A percentile compares a stretch with the other conserved stretches of the same genome.
These are phyloP conservation scores for Torrubiellomyces zombiae DNA, from an alignment of 2,329 filamentous ascomycete species.

Conservation along the genomic window DNA sequence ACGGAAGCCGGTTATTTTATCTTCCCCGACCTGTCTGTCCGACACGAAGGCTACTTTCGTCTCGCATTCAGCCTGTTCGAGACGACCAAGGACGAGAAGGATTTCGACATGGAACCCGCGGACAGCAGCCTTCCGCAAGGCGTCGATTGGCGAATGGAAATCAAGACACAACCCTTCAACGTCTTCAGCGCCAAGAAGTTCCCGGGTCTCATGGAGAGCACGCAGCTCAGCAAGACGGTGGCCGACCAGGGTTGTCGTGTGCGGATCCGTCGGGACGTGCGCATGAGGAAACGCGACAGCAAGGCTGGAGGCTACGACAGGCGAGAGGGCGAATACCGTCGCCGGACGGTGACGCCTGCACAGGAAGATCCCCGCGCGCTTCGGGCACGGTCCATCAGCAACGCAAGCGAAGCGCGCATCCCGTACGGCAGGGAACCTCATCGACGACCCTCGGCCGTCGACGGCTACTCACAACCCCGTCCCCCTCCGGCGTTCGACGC, in stretches of 20 bases:
- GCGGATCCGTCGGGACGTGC: slow-evolving; percentile 82
- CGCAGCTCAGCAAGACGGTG: slow-evolving; percentile 71
- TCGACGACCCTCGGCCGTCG: slow-evolving; percentile 30
- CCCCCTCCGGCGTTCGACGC: slow-evolving; percentile 18
- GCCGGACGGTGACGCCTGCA: slow-evolving; percentile 19
- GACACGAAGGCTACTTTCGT: slow-evolving; percentile 87
- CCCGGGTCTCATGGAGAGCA: slow-evolving; percentile 82
- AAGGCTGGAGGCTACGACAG: slow-evolving; percentile 42
- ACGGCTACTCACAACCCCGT: slow-evolving; percentile 22
- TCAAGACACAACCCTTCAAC: slow-evolving; percentile 72
- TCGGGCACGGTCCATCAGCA: slow-evolving; percentile 44
- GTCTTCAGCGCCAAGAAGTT: slow-evolving; percentile 98
- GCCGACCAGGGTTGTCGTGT: slow-evolving; percentile 95
- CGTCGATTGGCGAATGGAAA: slow-evolving; percentile 75
- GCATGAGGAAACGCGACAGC: slow-evolving; percentile 70
- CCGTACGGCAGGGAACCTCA: slow-evolving; percentile 23
- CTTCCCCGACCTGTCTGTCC: slow-evolving; percentile 89
- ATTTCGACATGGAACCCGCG: slow-evolving; percentile 44
- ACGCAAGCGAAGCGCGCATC: slow-evolving; percentile 32
- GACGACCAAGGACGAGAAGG: slow-evolving; percentile 71
- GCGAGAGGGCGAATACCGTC: slow-evolving; percentile 47
- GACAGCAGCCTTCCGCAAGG: slow-evolving; percentile 28
- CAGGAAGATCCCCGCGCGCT: slow-evolving; percentile 14
- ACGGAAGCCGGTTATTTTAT: slow-evolving; percentile 77
- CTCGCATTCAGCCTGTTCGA: slow-evolving; percentile 88